Percentiles rank a stretch among this genome's conserved stretches.
Conservation (phyloP, 352 stramenopile genomes). For the Peronosclerospora sorghi region DNA sequence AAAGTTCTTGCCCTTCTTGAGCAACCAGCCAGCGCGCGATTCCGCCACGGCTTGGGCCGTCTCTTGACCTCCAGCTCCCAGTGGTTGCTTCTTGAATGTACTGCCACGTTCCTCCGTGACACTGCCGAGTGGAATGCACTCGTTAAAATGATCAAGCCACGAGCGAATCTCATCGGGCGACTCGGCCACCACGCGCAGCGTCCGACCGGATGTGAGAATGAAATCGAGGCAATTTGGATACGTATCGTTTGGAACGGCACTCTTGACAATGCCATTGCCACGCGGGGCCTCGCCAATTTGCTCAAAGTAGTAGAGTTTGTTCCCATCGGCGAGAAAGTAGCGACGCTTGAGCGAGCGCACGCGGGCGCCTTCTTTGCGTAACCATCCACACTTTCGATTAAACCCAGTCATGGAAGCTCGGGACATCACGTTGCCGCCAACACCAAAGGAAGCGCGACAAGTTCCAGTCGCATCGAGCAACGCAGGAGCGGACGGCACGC, state of each 20-base stretch:
- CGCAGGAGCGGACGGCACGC: constrained; percentile 5
- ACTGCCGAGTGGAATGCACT: constrained; percentile 13
- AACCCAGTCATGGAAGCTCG: constrained; percentile 7
- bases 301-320: constrained; percentile 48
- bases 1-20: constrained; percentile 55
- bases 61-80: constrained; percentile 9
- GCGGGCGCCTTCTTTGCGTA: constrained; percentile 65
- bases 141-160: constrained; percentile 44
- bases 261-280: constrained; percentile 43
- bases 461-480: constrained; percentile 8
- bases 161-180: constrained; percentile 46
- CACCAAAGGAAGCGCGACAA: constrained; percentile 5
- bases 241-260: constrained; percentile 29
- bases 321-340: constrained; percentile 61
- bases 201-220: constrained; percentile 36
- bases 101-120: constrained; percentile 13
- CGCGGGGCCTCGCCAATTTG: constrained; percentile 41
- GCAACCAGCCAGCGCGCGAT: constrained; percentile 29
- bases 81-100: constrained; percentile 14
- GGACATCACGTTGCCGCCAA: constrained; percentile 5
- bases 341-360: constrained; percentile 67
- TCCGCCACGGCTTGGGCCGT: constrained; percentile 16
- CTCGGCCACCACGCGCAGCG: constrained; percentile 54
- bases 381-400: constrained; percentile 51
- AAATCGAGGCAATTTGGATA: constrained; percentile 66